Conservation (phyloP, 2,329 filamentous ascomycete genomes). For the Xylariaceae sp. region DNA sequence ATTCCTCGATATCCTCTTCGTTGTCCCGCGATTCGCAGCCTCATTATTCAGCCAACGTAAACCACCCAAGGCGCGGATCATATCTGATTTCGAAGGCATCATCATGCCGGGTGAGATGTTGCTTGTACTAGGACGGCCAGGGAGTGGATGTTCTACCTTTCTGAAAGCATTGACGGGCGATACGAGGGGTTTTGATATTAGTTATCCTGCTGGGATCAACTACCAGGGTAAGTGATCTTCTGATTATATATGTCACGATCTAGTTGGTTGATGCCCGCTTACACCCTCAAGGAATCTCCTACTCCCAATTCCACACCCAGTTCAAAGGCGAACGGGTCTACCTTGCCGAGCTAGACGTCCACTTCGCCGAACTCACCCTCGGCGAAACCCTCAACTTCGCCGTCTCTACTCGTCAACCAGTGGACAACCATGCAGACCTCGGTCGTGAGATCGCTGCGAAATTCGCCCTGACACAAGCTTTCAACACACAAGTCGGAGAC, state of each 20-base stretch:
- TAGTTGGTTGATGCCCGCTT: background rate
- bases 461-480: constrained; percentile 37
- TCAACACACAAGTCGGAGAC: constrained; percentile 65
- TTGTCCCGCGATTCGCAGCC: background rate
- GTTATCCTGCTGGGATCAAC: constrained; percentile 42
- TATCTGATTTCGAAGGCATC: background rate
- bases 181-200: constrained; percentile 13
- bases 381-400: constrained; percentile 61
- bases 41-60: background rate
- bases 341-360: constrained; percentile 31
- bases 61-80: background rate
- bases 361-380: constrained; percentile 71
- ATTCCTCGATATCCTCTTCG: background rate
- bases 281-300: constrained; percentile 41
- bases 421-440: background rate
- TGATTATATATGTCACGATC: no score
- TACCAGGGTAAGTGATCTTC: constrained; percentile 42
- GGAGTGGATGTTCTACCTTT: constrained; percentile 46
- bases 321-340: constrained; percentile 53
- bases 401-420: background rate
- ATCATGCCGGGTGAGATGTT: constrained; percentile 39
- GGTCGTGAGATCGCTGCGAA: background rate
- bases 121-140: constrained; percentile 44
- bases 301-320: constrained; percentile 45
- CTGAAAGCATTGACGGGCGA: constrained; percentile 42